Conservation (phyloP, 2,329 filamentous ascomycete species). For the Aspergillus sp. region DNA sequence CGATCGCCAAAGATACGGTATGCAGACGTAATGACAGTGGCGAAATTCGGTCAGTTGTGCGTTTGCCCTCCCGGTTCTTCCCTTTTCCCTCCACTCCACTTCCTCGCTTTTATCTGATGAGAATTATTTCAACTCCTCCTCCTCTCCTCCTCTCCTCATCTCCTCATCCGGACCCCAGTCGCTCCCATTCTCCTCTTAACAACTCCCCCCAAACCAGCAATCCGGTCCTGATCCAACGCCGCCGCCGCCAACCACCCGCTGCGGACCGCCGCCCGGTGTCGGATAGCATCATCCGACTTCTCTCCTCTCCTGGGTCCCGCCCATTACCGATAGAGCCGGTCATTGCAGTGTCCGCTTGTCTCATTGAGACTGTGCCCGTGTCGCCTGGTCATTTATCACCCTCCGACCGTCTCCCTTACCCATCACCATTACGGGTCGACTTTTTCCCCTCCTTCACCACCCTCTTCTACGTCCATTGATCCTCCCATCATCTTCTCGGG, state of each 20-base stretch:
- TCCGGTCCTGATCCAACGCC: background rate
- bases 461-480: background rate
- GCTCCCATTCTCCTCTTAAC: background rate
- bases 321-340: background rate
- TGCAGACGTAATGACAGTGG: background rate
- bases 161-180: background rate
- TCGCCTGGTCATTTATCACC: too few relatives aligned
- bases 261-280: conserved; percentile 10
- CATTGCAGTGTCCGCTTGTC: background rate
- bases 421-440: conserved; percentile 4
- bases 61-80: background rate
- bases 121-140: background rate
- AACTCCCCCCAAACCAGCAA: background rate
- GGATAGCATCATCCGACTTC: background rate
- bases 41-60: background rate
- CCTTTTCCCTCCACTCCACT: background rate
- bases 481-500: background rate
- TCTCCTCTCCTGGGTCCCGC: conserved; percentile 5
- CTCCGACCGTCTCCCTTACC: too few relatives aligned
- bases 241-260: too few relatives aligned
- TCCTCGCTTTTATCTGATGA: background rate
- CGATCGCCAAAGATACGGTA: too few relatives aligned
- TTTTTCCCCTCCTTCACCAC: background rate
- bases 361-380: background rate
- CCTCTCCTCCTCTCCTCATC: background rate